phyloP scores from a whole-genome alignment of 2,329 filamentous ascomycete genomes.

The Alternaria brassicae region DNA sequence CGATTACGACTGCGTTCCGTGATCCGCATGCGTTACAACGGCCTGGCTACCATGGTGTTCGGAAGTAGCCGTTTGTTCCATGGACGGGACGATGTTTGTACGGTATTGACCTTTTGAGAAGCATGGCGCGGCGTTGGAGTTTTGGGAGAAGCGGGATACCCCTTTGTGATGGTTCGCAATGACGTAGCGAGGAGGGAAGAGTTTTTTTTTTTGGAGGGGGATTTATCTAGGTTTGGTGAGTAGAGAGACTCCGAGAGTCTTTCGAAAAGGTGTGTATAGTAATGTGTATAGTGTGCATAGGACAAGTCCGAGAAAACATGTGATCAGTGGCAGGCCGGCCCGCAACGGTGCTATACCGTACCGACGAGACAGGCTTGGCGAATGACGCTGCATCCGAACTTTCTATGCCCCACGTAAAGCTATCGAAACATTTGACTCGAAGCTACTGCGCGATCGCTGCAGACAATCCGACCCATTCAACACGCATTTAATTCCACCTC shows the following conservation, averaged over 20 bases:
- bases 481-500: not conserved
- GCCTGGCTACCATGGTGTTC: constrained; percentile 11
- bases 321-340: not conserved
- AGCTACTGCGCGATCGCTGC: not conserved
- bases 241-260: not conserved
- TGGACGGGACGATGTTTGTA: not conserved
- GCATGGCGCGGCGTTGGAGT: constrained; percentile 1
- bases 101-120: too few relatives aligned
- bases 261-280: not conserved
- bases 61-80: constrained; percentile 12
- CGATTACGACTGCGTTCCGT: constrained; percentile 42
- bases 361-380: constrained; percentile 28
- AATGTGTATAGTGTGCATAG: not conserved
- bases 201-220: not conserved
- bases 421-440: constrained; percentile 10
- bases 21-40: constrained; percentile 29
- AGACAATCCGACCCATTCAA: not conserved
- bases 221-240: not conserved
- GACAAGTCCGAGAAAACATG: not conserved
- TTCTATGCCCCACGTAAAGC: constrained; percentile 17
- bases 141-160: not conserved
- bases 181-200: not conserved
- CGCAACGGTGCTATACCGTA: constrained; percentile 5
- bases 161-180: not conserved
- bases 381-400: constrained; percentile 33